Conservation (phyloP, 1,284 basidiomycete genomes). For the Tausonia pullulans region DNA sequence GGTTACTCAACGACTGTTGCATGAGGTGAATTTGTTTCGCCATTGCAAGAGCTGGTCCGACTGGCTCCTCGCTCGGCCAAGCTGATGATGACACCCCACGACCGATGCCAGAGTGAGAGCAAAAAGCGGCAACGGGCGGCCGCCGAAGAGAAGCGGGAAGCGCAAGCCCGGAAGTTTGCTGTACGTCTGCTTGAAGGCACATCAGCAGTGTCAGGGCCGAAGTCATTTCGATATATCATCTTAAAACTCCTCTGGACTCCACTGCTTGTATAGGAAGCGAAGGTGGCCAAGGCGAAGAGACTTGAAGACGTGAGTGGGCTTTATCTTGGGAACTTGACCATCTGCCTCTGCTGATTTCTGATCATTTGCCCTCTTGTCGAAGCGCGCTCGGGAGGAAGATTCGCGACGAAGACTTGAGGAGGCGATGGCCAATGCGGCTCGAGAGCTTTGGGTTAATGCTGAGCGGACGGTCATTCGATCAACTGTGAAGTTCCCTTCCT, state of each 20-base stretch:
- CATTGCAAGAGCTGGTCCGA: not conserved
- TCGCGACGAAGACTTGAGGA: slow-evolving; percentile 1
- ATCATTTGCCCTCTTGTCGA: not conserved
- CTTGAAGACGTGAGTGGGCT: not conserved
- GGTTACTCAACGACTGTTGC: not conserved
- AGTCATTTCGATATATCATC: not conserved
- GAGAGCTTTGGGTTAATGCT: too few species aligned
- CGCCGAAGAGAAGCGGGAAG: not conserved
- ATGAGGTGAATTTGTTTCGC: not conserved
- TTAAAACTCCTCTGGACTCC: not conserved
- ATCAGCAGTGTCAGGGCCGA: too few species aligned
- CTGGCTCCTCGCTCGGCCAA: not conserved
- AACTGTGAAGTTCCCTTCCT: too few species aligned
- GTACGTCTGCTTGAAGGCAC: too few species aligned
- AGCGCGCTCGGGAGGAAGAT: slow-evolving; percentile 8
- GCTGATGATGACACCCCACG: not conserved
- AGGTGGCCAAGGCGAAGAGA: not conserved
- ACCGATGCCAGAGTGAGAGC: not conserved
- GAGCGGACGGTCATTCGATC: too few species aligned
- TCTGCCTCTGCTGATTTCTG: not conserved
- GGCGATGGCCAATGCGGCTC: too few species aligned
- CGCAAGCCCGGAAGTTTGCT: too few species aligned
- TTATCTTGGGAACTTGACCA: not conserved
- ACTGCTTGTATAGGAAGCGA: not conserved
- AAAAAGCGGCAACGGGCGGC: not conserved